Percentiles rank a stretch among this genome's conserved stretches.
Evolutionary conservation across 2,329 filamentous ascomycete species (phyloP).

Genomic region (Fonsecaea pugnacius): DNA sequence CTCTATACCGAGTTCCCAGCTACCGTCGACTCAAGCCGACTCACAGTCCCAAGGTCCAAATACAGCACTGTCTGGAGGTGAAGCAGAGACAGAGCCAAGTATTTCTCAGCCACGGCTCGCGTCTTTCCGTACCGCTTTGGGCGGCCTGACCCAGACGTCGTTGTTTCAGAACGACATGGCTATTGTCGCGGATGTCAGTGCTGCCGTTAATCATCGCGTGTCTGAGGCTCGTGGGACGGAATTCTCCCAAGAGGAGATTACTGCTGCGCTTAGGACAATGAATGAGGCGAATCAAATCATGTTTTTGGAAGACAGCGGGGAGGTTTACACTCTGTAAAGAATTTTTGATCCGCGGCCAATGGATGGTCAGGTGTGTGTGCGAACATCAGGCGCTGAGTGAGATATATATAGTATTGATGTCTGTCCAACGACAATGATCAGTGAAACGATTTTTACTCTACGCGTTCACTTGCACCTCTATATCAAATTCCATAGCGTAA

Average conservation of each 20-base stretch:
- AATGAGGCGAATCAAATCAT: slow-evolving; percentile 88
- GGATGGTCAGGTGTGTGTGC: slow-evolving; percentile 1
- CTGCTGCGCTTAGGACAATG: slow-evolving; percentile 77
- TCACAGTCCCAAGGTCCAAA: slow-evolving; percentile 44
- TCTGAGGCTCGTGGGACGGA: slow-evolving; percentile 55
- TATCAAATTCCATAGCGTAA: not conserved
- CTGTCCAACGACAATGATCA: not conserved
- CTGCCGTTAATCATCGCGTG: slow-evolving; percentile 74
- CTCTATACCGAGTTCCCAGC: slow-evolving; percentile 77
- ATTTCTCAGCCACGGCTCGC: slow-evolving; percentile 72
- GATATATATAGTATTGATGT: slow-evolving; percentile 2
- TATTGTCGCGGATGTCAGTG: slow-evolving; percentile 72
- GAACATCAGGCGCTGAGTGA: not conserved
- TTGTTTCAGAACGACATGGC: slow-evolving; percentile 89
- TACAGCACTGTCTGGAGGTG: slow-evolving; percentile 59
- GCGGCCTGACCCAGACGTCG: slow-evolving; percentile 77
- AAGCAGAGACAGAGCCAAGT: slow-evolving; percentile 72
- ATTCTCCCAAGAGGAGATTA: slow-evolving; percentile 74
- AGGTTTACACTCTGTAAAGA: slow-evolving; percentile 37
- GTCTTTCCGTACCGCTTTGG: slow-evolving; percentile 78
- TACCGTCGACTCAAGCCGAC: slow-evolving; percentile 50
- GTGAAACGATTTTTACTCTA: not conserved
- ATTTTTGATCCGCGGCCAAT: no score
- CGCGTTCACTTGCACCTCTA: not conserved
- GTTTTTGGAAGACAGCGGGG: slow-evolving; percentile 53